Evolutionary conservation across 805 yeast genomes (phyloP).

Genomic region (Ogataea polymorpha): DNA sequence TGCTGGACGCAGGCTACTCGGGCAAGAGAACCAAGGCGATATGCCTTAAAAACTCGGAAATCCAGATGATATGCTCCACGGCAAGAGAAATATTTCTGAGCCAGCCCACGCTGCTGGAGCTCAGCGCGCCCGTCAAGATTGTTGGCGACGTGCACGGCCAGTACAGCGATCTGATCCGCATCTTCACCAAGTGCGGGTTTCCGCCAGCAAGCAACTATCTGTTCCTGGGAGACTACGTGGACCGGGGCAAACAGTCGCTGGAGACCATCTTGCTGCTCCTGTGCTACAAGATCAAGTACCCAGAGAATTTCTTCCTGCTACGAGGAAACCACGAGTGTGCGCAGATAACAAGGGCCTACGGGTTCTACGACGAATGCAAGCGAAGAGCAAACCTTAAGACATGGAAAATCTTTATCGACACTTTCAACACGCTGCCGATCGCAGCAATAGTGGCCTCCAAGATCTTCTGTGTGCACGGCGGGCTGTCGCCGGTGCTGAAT

Average conservation of each 20-base stretch:
- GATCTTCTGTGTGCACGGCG: conserved; percentile 90
- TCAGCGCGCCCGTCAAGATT: conserved; percentile 81
- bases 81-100: conserved; percentile 87
- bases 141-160: conserved; percentile 98
- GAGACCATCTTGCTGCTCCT: conserved; percentile 85
- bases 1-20: conserved; percentile 92
- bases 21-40: conserved; percentile 90
- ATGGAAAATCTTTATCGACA: conserved; percentile 92
- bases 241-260: conserved; percentile 92
- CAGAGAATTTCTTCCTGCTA: conserved; percentile 88
- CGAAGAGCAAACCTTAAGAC: conserved; percentile 87
- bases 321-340: conserved; percentile 99
- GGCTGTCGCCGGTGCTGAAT: conserved; percentile 70
- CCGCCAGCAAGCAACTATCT: conserved; percentile 93
- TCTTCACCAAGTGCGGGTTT: conserved; percentile 94
- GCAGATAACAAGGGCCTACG: conserved; percentile 92
- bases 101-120: conserved; percentile 86
- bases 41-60: conserved; percentile 87
- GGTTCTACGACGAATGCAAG: conserved; percentile 97
- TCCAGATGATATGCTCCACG: conserved; percentile 77
- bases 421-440: conserved; percentile 91
- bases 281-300: conserved; percentile 94
- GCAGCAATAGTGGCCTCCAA: conserved; percentile 95
- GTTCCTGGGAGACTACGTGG: conserved; percentile 95
- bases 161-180: conserved; percentile 83